Base-by-base conservation (phyloP, 257 asterid genomes). In the Rauvolfia tetraphylla region DNA sequence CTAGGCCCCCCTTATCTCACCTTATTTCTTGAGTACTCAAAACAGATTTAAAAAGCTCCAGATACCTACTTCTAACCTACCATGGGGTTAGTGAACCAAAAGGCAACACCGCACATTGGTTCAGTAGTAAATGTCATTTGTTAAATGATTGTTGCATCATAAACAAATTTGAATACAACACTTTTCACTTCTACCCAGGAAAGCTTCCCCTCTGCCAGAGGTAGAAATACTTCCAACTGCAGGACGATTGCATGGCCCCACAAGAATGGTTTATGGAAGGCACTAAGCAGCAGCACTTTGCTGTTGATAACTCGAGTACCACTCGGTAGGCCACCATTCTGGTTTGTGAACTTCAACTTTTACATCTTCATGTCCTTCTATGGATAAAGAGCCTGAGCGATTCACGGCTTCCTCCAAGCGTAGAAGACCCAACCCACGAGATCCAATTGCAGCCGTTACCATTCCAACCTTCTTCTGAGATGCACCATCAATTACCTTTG, bases 261-360 rank as follows among this genome's bases (percentile, higher is more conserved):
- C 0, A 5, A 2, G 66, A 58, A 25, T 25, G 0, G 27, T 18
- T 63, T 29, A 31, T 31, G 39, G 22, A 61, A 23, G 14, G 22
- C 33, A 23, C 84, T 85, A 87, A 5, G 86, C 87, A 48, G 83
- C 83, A 41, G 85, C 90, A 39, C 85, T 83, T 34, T 73, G 76
- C 54, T 75, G 75, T 68, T 86, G 84, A 59, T 83, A 78, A 75
- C 80, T 87, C 6, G 54, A 77, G 58, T 61, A 73, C 98, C 97
- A 94, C 82, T 89, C 92, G n/a, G 84, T 70, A 15, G 96, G 98
- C 98, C 98, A 94, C 98, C 98, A 94, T 29, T 92, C 81, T 22
- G 98, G 97, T 78, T 81, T 80, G 71, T 80, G 70, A 66, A 88
- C 78, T 87, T 92, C 86, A 33, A 89, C 86, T 22, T 82, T 84